Evolutionary conservation across 805 yeast genomes (phyloP).

Genomic region (Yarrowia bubula): DNA sequence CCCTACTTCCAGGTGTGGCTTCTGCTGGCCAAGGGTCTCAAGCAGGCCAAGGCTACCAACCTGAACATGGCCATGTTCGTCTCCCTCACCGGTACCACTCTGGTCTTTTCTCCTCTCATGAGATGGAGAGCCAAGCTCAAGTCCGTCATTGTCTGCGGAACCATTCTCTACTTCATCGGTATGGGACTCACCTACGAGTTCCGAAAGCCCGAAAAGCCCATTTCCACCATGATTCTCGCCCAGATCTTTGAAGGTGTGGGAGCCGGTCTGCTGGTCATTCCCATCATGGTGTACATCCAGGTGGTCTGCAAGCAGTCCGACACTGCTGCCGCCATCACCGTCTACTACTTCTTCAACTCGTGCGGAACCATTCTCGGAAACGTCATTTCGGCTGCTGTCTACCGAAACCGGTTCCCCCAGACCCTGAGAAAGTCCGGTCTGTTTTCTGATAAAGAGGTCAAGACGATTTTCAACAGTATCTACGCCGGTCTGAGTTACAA

Average conservation of each 20-base stretch:
- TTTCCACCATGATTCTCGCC: conserved; percentile 21
- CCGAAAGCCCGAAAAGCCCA: conserved; percentile 22
- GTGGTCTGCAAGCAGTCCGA: conserved; percentile 9
- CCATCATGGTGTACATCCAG: conserved; percentile 25
- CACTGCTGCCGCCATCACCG: conserved; percentile 24
- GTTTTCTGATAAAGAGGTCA: not conserved
- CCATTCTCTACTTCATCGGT: conserved; percentile 15
- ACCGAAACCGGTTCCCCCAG: conserved; percentile 19
- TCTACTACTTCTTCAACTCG: conserved; percentile 24
- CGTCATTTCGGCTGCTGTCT: conserved; percentile 27
- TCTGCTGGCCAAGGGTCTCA: conserved; percentile 4
- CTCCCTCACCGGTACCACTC: not conserved
- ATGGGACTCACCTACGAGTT: conserved; percentile 22
- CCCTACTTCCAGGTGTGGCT: conserved; percentile 24
- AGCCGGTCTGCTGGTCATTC: conserved; percentile 13
- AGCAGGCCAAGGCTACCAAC: conserved; percentile 17
- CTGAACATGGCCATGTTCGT: conserved; percentile 18
- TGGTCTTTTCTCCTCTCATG: conserved; percentile 5
- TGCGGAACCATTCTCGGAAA: conserved; percentile 28
- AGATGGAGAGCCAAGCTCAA: conserved; percentile 22
- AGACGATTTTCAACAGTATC: not conserved
- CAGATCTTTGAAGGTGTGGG: conserved; percentile 21
- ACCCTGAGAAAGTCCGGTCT: not conserved
- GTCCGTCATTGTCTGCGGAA: conserved; percentile 21
- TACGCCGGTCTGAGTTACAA: not conserved